These are phyloP conservation scores for Scenedesmus sp. DNA, from an alignment of 163 green algal species.

Conservation along the genomic window DNA sequence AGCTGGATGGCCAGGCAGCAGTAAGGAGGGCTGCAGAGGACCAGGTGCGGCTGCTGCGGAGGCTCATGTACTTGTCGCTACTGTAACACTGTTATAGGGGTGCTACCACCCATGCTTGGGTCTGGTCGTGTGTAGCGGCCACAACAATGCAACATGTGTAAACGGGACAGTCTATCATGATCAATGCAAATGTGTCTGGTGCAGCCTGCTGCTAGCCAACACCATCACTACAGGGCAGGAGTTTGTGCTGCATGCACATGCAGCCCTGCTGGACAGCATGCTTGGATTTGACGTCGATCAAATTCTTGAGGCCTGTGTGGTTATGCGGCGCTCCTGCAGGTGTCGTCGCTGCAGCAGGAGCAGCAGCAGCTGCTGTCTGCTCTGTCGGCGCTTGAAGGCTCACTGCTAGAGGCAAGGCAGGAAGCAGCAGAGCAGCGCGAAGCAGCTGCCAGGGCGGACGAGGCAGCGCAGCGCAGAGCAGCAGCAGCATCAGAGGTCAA, in stretches of 20 bases:
- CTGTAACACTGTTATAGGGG: too few relatives aligned
- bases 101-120: too few relatives aligned
- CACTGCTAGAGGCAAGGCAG: not conserved
- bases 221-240: not conserved
- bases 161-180: too few relatives aligned
- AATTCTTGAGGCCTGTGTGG: not conserved
- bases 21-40: not conserved
- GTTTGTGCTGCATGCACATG: not conserved
- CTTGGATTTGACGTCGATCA: too few relatives aligned
- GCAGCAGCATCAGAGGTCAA: not conserved
- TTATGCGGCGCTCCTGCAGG: not conserved
- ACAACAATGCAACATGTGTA: too few relatives aligned
- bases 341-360: slow-evolving; percentile 5
- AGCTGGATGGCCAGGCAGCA: slow-evolving; percentile 6
- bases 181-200: not conserved
- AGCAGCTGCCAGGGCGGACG: not conserved
- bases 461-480: not conserved
- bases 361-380: slow-evolving; percentile 31
- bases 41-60: not conserved
- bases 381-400: not conserved
- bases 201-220: not conserved
- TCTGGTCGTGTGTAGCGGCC: too few relatives aligned
- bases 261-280: too few relatives aligned
- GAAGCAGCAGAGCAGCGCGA: not conserved
- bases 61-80: not conserved